Percentiles rank a stretch among this genome's conserved stretches.
These are phyloP conservation scores for Prunus dulcis DNA, from an alignment of 306 rosid species.

Conservation along the genomic window DNA sequence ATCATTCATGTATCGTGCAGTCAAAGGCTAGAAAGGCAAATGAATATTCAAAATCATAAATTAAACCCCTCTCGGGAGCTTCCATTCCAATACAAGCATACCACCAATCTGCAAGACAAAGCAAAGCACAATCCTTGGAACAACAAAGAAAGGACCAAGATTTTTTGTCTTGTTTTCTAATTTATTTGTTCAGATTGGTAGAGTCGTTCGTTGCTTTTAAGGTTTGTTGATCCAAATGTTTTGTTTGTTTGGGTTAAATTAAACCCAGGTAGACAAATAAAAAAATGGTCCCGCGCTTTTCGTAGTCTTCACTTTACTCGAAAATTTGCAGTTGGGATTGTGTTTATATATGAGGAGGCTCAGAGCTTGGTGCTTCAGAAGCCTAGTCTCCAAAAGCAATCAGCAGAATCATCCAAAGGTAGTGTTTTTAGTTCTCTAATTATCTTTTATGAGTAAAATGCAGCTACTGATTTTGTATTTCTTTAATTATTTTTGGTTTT, in stretches of 20 bases:
- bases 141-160: neutral
- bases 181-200: neutral
- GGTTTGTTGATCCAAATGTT: slow-evolving; percentile 29
- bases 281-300: slow-evolving; percentile 39
- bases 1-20: slow-evolving; percentile 25
- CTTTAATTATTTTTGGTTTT: slow-evolving; percentile 17
- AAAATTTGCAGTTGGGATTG: neutral
- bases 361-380: slow-evolving; percentile 39
- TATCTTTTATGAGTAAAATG: neutral
- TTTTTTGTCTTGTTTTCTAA: neutral
- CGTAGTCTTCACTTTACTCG: slow-evolving; percentile 56
- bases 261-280: slow-evolving; percentile 24
- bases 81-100: slow-evolving; percentile 84
- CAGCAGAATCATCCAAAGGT: slow-evolving; percentile 31
- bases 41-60: slow-evolving; percentile 12
- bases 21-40: slow-evolving; percentile 30
- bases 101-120: slow-evolving; percentile 62
- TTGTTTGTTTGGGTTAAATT: neutral
- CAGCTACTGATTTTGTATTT: neutral
- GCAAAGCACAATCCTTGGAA: slow-evolving; percentile 35
- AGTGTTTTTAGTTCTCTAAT: neutral
- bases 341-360: slow-evolving; percentile 43
- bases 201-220: slow-evolving; percentile 24
- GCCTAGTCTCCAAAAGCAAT: slow-evolving; percentile 24
- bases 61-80: slow-evolving; percentile 32